Evolutionary conservation across 495 filamentous ascomycete genomes (phyloP).

Genomic region (Neurospora sp.): DNA sequence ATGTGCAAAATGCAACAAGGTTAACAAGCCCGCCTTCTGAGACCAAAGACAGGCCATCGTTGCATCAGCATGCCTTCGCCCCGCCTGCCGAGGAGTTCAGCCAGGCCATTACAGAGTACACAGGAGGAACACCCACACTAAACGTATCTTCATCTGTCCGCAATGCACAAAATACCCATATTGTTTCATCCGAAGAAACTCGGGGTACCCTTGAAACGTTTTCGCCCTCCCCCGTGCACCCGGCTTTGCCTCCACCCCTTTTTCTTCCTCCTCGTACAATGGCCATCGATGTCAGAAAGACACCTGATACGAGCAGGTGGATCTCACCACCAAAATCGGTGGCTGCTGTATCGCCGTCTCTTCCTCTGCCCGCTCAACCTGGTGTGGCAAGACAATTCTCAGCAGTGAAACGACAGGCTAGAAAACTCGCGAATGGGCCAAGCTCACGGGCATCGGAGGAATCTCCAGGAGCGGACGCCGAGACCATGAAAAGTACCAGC

Average conservation of each 20-base stretch:
- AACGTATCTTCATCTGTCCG: neutral
- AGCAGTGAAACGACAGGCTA: constrained; percentile 3
- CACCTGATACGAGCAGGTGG: neutral
- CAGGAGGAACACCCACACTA: neutral
- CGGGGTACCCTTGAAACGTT: neutral
- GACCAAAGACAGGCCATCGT: neutral
- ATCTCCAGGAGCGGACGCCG: constrained; percentile 4
- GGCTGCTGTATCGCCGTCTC: neutral
- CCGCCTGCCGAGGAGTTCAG: neutral
- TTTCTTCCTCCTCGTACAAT: neutral
- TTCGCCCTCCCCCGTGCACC: neutral
- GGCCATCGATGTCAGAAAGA: neutral
- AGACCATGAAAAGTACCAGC: neutral
- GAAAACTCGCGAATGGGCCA: constrained; percentile 1
- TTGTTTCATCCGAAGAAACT: neutral
- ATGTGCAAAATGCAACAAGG: neutral
- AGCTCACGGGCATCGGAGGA: constrained; percentile 2
- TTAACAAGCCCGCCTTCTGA: neutral
- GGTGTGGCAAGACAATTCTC: constrained; percentile 1
- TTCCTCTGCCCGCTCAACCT: neutral
- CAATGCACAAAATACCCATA: neutral
- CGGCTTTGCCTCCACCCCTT: neutral
- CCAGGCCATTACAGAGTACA: neutral
- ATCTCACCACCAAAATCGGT: neutral
- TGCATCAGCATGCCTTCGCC: neutral